These are phyloP conservation scores for Hypericum androsaemum DNA, from an alignment of 345 rosid species.

Conservation along the genomic window DNA sequence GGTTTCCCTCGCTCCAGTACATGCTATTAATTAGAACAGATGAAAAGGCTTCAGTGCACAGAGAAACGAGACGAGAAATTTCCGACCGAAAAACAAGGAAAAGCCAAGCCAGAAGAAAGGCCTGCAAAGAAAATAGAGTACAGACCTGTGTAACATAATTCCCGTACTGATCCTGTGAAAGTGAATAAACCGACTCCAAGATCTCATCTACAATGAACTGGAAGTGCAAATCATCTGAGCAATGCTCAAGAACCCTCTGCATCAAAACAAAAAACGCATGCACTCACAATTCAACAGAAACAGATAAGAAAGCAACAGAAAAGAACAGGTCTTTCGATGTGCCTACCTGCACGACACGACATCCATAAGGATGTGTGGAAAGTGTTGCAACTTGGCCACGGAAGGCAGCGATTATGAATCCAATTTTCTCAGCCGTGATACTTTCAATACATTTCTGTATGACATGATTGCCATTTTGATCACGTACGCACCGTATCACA, in stretches of 20 bases:
- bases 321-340: constrained; percentile 5
- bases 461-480: constrained; percentile 97
- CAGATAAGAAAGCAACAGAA: constrained; percentile 6
- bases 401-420: constrained; percentile 74
- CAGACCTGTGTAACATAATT: constrained; percentile 96
- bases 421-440: constrained; percentile 68
- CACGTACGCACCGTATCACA: constrained; percentile 82
- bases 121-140: constrained; percentile 2
- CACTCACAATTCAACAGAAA: constrained; percentile 2
- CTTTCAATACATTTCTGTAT: constrained; percentile 93
- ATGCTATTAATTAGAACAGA: constrained; percentile 38
- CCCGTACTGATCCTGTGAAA: constrained; percentile 96
- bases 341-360: constrained; percentile 91
- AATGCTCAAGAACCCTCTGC: constrained; percentile 94
- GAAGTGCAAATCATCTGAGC: constrained; percentile 62
- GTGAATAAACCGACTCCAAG: constrained; percentile 62
- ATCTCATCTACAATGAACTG: constrained; percentile 84
- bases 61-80: too few relatives aligned
- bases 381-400: constrained; percentile 74
- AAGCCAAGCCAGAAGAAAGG: constrained; percentile 1
- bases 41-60: too few relatives aligned
- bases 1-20: constrained; percentile 83
- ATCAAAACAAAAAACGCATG: constrained; percentile 10
- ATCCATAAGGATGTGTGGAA: constrained; percentile 94
- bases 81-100: too few relatives aligned